A percentile compares a stretch with the other conserved stretches of the same genome.
Conservation (phyloP, 768 basidiomycete species). For the Rhizopogon vulgaris region DNA sequence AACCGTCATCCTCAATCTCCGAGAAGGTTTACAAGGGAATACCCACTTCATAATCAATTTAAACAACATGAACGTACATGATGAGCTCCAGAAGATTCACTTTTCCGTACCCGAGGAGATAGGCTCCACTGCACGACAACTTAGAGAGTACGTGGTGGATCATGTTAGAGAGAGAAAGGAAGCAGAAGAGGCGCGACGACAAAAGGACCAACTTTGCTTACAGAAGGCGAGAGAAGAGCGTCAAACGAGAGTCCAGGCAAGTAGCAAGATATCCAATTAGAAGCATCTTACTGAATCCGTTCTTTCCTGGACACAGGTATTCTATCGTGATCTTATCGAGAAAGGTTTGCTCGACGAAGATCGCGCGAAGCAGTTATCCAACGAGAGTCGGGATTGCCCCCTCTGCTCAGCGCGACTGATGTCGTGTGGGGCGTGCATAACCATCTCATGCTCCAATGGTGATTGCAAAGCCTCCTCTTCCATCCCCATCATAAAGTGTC, state of each 20-base stretch:
- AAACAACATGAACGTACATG: neutral
- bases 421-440: neutral
- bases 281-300: neutral
- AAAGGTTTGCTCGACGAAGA: neutral
- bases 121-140: neutral
- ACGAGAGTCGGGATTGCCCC: neutral
- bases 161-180: neutral
- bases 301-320: neutral
- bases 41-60: conserved; percentile 5
- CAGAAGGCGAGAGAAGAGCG: neutral
- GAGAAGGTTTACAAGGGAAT: conserved; percentile 3
- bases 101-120: conserved; percentile 1
- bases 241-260: neutral
- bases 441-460: neutral
- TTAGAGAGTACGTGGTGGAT: neutral
- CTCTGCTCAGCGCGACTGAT: neutral
- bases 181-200: neutral
- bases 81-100: conserved; percentile 1
- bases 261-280: neutral
- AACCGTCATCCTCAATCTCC: conserved; percentile 3
- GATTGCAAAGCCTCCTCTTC: neutral
- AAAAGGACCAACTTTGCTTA: neutral
- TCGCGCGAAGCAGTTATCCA: neutral
- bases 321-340: neutral
- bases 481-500: neutral